Evolutionary conservation across 495 filamentous ascomycete species (phyloP).

Genomic region (Xylaria longipes): DNA sequence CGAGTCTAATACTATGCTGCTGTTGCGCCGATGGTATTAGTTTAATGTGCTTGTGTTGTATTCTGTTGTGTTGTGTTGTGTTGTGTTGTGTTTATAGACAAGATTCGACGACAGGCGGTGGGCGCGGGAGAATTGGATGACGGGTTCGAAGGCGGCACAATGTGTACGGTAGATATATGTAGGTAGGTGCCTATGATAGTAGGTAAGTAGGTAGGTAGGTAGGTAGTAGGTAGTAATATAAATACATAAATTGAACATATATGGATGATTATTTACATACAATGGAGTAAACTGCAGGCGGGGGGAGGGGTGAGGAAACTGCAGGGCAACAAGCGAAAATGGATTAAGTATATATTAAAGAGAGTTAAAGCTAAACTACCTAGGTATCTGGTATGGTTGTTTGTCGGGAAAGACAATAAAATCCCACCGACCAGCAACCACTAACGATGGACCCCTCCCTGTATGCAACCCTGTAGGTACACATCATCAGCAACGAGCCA

Average conservation of each 20-base stretch:
- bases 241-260: background rate
- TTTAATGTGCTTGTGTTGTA: background rate
- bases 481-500: background rate
- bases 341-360: background rate
- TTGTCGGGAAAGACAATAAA: conserved; percentile 7
- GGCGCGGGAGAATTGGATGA: background rate
- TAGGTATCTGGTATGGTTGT: too few relatives aligned
- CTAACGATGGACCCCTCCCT: background rate
- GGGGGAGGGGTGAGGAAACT: background rate
- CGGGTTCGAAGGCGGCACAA: background rate
- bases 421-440: background rate
- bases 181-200: background rate
- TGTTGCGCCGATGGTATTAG: background rate
- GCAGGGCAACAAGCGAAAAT: background rate
- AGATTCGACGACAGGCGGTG: background rate
- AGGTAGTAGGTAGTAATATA: background rate
- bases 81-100: too few relatives aligned
- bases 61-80: too few relatives aligned
- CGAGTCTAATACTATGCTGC: background rate
- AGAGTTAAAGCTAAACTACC: background rate
- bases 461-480: background rate
- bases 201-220: too few relatives aligned
- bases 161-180: background rate
- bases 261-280: background rate
- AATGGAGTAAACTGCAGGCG: background rate